Evolutionary conservation across 2,329 filamentous ascomycete species (phyloP), one percentile per base, ranked within the genome.

Genomic region (Pseudogymnoascus sp.): DNA sequence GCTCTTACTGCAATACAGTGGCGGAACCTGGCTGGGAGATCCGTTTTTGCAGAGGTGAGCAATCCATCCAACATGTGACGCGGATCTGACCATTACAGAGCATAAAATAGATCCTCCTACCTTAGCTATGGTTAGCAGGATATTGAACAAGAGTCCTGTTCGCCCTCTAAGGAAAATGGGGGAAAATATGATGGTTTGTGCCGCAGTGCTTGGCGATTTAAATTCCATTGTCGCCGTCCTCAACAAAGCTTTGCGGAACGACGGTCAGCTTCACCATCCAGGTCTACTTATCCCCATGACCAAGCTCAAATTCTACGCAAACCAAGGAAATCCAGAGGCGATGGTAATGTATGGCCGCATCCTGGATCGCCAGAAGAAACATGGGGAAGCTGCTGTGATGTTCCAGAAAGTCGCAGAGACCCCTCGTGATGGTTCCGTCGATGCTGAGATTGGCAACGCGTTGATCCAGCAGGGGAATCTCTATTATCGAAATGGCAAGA

Each of bases 291-390:
- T 26, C 12, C 59, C 64, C 13, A 61, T 70, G 8, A 37, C 63
- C 35, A 61, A 59, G 12, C 61, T 71, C 5, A 59, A 62, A 28
- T 39, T 61, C 2, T 58, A 70, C 13, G 68, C 68, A 57, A 64
- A 62, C 3, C 61, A 65, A 5, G 58, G 65, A 7, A 66, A 71
- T 39, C 63, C 65, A 9, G 60, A 66, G 59, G 69, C 70, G 8
- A 68, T 71, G 66, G 61, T 63, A 5, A 52, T 71, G 10, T 61
- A 70, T 1, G 68, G 68, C 3, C 66, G 68, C 59, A 64, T 69
- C 4, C 41, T 69, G 3, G 59, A 62, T 15, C 52, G 58, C 5
- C 60, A 64, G 21, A 48, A 59, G 30, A 64, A 59, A 9, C 59
- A 64, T 3, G 59, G 57, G 1, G 63, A 70, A 41, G 68, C 69